Base-by-base conservation (phyloP, 495 filamentous ascomycete species). In the Aspergillus biplanus region DNA sequence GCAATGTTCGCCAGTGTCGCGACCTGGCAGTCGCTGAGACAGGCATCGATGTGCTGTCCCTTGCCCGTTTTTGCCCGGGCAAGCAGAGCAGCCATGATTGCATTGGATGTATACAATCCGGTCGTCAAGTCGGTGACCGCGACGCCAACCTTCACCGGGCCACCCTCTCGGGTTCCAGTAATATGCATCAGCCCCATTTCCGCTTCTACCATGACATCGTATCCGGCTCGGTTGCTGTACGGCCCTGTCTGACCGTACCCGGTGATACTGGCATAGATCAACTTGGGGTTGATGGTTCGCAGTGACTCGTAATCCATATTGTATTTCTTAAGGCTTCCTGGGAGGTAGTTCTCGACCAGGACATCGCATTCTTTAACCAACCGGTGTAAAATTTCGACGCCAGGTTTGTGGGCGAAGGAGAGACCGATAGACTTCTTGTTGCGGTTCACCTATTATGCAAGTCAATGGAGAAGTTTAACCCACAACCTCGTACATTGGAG, bases 101-200 rank as follows among this genome's bases (percentile, higher is more conserved):
- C 86, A 76, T 98, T 98, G 52, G 90, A 92, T n/a, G 95, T 92
- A 71, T 98, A 98, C n/a, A 99, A 71, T 0, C 95, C 95, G 0
- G 95, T 98, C 0, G 95, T 98, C 56, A 99, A 75, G 72, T 99
- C 95, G 0, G 96, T 99, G 7, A 98, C 94, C 6, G 95, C 95
- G 13, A 98, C 95, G 5, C 95, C 95, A 3, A 99, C 95, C 76
- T 99, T 99, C 13, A 97, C 96, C 0, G 96, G 96, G 3, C 92
- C 90, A 0, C 95, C 92, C 60, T 96, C 92, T 66, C 91, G 79
- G 47, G 82, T 81, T 11, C 95, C 95, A 0, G 95, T 99, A 58
- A 99, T 98, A 72, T 99, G 96, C 95, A 99, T 99, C 59, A 99
- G 71, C 6, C 95, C 95, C 80, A 99, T 92, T 74, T 98, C 95